Conservation (phyloP, 2,329 filamentous ascomycete species). For the Colletotrichum australisinense region DNA sequence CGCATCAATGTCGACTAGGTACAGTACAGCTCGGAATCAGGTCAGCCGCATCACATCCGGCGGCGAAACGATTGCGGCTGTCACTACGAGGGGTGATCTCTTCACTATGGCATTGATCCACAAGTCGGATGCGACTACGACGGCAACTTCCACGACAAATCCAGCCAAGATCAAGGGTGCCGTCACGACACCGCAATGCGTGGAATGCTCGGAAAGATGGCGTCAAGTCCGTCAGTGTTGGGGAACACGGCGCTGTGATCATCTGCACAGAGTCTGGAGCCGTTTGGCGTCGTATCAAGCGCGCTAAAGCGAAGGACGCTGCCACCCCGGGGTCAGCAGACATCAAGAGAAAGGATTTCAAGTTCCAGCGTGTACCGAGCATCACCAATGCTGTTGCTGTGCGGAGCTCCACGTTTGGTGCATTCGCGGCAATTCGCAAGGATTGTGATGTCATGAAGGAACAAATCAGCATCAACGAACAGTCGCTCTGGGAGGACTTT, state of each 20-base stretch:
- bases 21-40: slow-evolving; percentile 73
- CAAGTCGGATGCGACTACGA: slow-evolving; percentile 70
- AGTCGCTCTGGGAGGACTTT: slow-evolving; percentile 80
- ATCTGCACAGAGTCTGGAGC: slow-evolving; percentile 92
- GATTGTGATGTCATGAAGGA: slow-evolving; percentile 85
- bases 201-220: slow-evolving; percentile 93
- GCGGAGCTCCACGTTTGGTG: slow-evolving; percentile 88
- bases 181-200: slow-evolving; percentile 79
- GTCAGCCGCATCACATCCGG: slow-evolving; percentile 84
- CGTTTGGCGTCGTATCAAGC: slow-evolving; percentile 89
- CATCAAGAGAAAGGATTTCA: slow-evolving; percentile 86
- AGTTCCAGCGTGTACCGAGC: slow-evolving; percentile 90
- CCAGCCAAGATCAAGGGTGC: slow-evolving; percentile 89
- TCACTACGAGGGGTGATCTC: slow-evolving; percentile 86
- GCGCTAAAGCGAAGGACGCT: slow-evolving; percentile 81
- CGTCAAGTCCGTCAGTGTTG: slow-evolving; percentile 86
- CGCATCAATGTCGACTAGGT: slow-evolving; percentile 73
- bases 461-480: slow-evolving; percentile 73
- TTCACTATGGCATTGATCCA: slow-evolving; percentile 85
- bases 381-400: slow-evolving; percentile 88
- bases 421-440: slow-evolving; percentile 87
- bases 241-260: slow-evolving; percentile 94
- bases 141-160: slow-evolving; percentile 85
- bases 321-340: slow-evolving; percentile 59
- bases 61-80: slow-evolving; percentile 90